Evolutionary conservation across 441 rosid genomes (phyloP).

Genomic region (Pelargonium citronellum): DNA sequence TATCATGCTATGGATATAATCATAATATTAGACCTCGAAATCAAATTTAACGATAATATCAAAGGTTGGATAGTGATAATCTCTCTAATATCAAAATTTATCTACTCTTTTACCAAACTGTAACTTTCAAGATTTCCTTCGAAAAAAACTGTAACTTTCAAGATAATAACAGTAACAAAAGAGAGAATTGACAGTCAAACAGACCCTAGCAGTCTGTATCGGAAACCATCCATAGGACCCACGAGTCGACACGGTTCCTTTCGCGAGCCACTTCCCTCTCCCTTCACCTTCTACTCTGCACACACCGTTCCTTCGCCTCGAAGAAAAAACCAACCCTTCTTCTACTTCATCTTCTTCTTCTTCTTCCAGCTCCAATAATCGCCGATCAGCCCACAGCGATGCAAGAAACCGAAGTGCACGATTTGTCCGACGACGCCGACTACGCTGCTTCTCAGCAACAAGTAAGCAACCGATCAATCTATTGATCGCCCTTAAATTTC

Average conservation of each 20-base stretch:
- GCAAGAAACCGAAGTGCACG: conserved; percentile 76
- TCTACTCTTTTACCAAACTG: too few relatives aligned
- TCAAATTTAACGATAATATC: too few relatives aligned
- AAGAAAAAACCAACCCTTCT: neutral
- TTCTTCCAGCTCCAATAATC: conserved; percentile 4
- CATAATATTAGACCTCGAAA: too few relatives aligned
- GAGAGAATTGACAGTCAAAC: neutral
- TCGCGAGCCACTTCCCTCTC: too few relatives aligned
- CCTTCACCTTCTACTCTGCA: neutral
- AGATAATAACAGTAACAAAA: neutral
- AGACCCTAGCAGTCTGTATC: neutral
- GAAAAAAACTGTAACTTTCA: too few relatives aligned
- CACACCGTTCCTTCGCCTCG: neutral
- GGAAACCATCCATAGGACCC: neutral
- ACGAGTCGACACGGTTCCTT: neutral
- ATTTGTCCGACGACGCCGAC: conserved; percentile 95
- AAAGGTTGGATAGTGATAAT: too few relatives aligned
- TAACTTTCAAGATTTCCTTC: too few relatives aligned
- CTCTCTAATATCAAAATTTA: too few relatives aligned
- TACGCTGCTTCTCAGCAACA: conserved; percentile 86
- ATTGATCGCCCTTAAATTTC: neutral
- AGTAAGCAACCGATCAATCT: conserved; percentile 30
- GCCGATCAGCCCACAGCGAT: conserved; percentile 22
- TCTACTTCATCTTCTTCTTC: conserved; percentile 4
- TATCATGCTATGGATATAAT: too few relatives aligned